Evolutionary conservation across 768 basidiomycete genomes (phyloP).

Genomic region (Pleurotus salmoneostramineus): DNA sequence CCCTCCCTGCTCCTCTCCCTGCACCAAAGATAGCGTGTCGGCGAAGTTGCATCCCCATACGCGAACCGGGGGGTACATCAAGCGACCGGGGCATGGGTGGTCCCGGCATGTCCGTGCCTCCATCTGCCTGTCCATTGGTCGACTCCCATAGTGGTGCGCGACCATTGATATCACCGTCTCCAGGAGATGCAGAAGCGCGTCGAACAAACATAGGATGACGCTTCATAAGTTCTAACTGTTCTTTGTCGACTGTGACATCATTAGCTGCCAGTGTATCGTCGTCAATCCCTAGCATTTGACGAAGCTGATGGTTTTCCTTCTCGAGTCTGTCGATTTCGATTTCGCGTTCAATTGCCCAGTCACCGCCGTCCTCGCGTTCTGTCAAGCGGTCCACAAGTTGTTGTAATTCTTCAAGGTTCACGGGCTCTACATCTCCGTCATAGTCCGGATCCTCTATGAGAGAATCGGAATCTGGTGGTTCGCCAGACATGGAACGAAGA

Average conservation of each 20-base stretch:
- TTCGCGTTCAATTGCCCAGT: constrained; percentile 91
- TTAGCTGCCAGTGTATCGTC: constrained; percentile 43
- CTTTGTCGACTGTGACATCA: constrained; percentile 50
- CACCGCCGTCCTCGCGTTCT: constrained; percentile 38
- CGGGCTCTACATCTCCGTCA: constrained; percentile 23
- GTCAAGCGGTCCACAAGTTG: constrained; percentile 40
- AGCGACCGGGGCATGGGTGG: constrained; percentile 41
- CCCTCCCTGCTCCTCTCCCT: constrained; percentile 24
- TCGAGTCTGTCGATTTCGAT: constrained; percentile 79
- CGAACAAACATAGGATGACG: constrained; percentile 29
- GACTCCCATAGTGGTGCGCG: constrained; percentile 8
- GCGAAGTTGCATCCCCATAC: constrained; percentile 48
- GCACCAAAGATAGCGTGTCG: constrained; percentile 58
- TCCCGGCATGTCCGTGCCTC: constrained; percentile 18
- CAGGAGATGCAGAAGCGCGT: constrained; percentile 20
- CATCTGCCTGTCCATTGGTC: constrained; percentile 19
- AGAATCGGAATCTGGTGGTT: constrained; percentile 48
- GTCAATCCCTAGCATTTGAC: constrained; percentile 76
- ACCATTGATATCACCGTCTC: constrained; percentile 17
- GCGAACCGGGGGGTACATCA: constrained; percentile 49
- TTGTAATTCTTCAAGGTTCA: constrained; percentile 36
- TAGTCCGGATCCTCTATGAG: constrained; percentile 30
- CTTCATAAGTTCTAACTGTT: constrained; percentile 35
- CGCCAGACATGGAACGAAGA: constrained; percentile 65
- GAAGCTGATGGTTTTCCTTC: constrained; percentile 76